Evolutionary conservation across 1,284 basidiomycete genomes (phyloP).

Genomic region (Ceratobasidium theobromae): DNA sequence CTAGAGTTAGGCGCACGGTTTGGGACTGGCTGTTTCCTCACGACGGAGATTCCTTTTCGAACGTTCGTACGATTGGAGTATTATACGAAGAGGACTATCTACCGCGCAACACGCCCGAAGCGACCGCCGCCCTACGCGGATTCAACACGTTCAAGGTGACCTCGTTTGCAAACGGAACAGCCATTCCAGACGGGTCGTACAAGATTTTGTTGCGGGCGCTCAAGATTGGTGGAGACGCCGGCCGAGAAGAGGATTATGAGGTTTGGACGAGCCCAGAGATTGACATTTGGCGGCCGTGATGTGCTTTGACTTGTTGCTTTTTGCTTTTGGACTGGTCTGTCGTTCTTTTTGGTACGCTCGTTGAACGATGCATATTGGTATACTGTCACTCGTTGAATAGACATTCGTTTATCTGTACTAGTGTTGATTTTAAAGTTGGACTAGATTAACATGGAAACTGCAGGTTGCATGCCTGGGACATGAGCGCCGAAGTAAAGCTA

Average conservation of each 20-base stretch:
- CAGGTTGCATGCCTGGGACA: too few species aligned
- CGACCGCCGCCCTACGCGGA: neutral
- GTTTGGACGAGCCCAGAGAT: neutral
- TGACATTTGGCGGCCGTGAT: neutral
- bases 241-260: neutral
- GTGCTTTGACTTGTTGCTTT: neutral
- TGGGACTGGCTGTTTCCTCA: constrained; percentile 12
- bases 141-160: neutral
- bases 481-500: too few species aligned
- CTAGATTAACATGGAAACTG: too few species aligned
- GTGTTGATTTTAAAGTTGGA: too few species aligned
- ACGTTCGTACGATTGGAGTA: constrained; percentile 21
- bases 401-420: too few species aligned
- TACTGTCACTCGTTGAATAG: too few species aligned
- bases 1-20: constrained; percentile 5
- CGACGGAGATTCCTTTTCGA: constrained; percentile 4
- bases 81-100: constrained; percentile 4
- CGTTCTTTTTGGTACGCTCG: neutral
- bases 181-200: neutral
- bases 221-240: neutral
- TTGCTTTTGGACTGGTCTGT: neutral
- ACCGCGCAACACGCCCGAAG: constrained; percentile 9
- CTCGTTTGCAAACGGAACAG: neutral
- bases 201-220: neutral
- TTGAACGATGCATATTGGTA: too few species aligned